phyloP scores from a whole-genome alignment of 2,329 filamentous ascomycete genomes.

The Botrytis elliptica region DNA sequence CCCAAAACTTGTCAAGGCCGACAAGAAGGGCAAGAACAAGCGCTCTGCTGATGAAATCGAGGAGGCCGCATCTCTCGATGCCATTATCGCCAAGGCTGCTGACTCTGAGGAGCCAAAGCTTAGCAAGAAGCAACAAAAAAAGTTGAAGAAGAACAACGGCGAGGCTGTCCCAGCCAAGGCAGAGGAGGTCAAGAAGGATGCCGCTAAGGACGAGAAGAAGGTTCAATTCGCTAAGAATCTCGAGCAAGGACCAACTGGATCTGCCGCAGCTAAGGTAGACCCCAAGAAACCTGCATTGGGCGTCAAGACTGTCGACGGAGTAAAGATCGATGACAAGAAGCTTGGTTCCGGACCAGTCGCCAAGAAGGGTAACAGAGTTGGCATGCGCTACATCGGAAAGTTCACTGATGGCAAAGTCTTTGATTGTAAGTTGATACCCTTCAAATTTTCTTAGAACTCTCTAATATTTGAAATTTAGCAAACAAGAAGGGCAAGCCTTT shows the following conservation, averaged over 20 bases:
- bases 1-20: slow-evolving; percentile 54
- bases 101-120: slow-evolving; percentile 66
- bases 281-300: slow-evolving; percentile 54
- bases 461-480: slow-evolving; percentile 50
- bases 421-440: slow-evolving; percentile 64
- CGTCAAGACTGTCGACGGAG: slow-evolving; percentile 79
- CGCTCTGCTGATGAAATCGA: slow-evolving; percentile 73
- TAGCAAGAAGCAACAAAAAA: slow-evolving; percentile 97
- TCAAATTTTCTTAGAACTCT: background rate
- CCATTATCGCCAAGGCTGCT: slow-evolving; percentile 73
- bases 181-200: slow-evolving; percentile 55
- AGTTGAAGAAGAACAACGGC: slow-evolving; percentile 97
- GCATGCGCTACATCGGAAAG: slow-evolving; percentile 98
- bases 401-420: slow-evolving; percentile 92
- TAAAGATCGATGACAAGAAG: slow-evolving; percentile 95
- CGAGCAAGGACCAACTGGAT: slow-evolving; percentile 88
- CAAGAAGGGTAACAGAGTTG: slow-evolving; percentile 87
- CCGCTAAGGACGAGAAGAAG: slow-evolving; percentile 63
- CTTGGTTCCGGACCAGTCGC: slow-evolving; percentile 77
- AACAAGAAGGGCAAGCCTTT: slow-evolving; percentile 99
- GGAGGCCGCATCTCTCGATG: slow-evolving; percentile 69
- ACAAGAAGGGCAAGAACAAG: slow-evolving; percentile 78
- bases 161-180: slow-evolving; percentile 68
- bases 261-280: slow-evolving; percentile 51
- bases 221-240: slow-evolving; percentile 99